Base-by-base conservation (phyloP, 2,329 filamentous ascomycete genomes). In the Bertia moriformis region DNA sequence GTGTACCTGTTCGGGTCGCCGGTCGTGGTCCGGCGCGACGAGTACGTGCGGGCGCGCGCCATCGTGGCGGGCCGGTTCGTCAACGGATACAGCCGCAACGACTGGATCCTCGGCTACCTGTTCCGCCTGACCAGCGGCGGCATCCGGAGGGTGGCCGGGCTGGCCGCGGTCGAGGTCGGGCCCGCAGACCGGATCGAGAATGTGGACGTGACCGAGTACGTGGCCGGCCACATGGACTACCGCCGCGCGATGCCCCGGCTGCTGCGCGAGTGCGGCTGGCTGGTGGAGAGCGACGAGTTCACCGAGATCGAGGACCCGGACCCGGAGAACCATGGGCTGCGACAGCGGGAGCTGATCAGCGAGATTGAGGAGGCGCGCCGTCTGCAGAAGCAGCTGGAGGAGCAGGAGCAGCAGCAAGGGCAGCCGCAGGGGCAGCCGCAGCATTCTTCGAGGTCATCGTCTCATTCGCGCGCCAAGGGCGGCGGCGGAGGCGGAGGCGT, bases 301-400 rank as follows among this genome's bases (percentile, higher is more conserved):
- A 80, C 74, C 1, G 91, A 98, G 59, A 96, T 98, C 43, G 91
- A 96, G 55, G 91, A 98, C 48, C 87, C 91, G 0, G 91, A 98
- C 51, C 91, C 91, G 0, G 91, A 96, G 0, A 89, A 93, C 48
- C 89, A 96, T 59, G 71, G 75, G 38, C 71, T 86, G 54, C 71
- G 88, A 37, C 91, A 98, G 58, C 73, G 87, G 41, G 89, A 96
- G 58, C 72, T 98, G 30, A 94, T 98, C 54, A 87, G 83, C 50
- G 91, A 98, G 59, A 94, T 98, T 39, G 89, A 96, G 55, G 88
- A 93, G 58, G 91, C 91, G 4, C 75, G 91, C 27, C 87, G 81
- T 53, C n/a, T n/a, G n/a, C n/a, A n/a, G n/a, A n/a, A n/a, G n/a
- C 78, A 91, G 51, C 69, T 93, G 3, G 87, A 94, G 53, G 83